Evolutionary conservation across 2,329 filamentous ascomycete genomes (phyloP).

Genomic region (Penicillium sclerotiorum): DNA sequence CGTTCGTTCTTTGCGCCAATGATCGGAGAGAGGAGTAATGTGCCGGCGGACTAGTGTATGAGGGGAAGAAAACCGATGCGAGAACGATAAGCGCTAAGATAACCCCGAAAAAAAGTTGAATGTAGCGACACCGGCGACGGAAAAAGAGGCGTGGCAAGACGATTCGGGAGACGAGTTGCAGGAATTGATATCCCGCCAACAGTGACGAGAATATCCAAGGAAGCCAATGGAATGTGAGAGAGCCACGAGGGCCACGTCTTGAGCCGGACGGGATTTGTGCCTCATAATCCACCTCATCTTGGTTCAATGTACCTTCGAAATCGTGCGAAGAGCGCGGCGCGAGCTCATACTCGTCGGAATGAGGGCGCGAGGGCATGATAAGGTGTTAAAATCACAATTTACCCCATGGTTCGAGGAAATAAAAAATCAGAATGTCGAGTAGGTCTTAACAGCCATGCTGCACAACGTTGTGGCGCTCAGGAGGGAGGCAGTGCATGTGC

Average conservation of each 20-base stretch:
- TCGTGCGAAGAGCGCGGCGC: background rate
- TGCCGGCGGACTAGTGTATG: conserved; percentile 57
- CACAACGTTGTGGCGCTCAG: too few species aligned
- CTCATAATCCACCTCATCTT: background rate
- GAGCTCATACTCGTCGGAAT: background rate
- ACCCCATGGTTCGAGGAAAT: background rate
- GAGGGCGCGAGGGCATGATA: background rate
- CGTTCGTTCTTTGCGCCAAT: conserved; percentile 32
- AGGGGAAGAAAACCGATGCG: conserved; percentile 55
- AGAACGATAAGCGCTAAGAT: conserved; percentile 42
- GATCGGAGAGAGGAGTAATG: conserved; percentile 52
- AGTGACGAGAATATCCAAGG: background rate
- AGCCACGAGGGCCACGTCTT: background rate
- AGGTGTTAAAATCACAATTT: background rate
- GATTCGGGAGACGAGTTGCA: too few species aligned
- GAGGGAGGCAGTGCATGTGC: too few species aligned
- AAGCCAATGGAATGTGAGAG: background rate
- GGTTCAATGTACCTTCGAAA: background rate
- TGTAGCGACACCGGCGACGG: conserved; percentile 36
- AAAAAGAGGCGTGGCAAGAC: conserved; percentile 31
- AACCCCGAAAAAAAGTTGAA: conserved; percentile 30
- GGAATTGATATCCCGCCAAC: background rate
- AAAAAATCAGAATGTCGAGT: too few species aligned
- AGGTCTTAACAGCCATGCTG: too few species aligned
- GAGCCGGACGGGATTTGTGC: background rate